Evolutionary conservation across 805 yeast genomes (phyloP).

Genomic region (Yamadazyma sp.): DNA sequence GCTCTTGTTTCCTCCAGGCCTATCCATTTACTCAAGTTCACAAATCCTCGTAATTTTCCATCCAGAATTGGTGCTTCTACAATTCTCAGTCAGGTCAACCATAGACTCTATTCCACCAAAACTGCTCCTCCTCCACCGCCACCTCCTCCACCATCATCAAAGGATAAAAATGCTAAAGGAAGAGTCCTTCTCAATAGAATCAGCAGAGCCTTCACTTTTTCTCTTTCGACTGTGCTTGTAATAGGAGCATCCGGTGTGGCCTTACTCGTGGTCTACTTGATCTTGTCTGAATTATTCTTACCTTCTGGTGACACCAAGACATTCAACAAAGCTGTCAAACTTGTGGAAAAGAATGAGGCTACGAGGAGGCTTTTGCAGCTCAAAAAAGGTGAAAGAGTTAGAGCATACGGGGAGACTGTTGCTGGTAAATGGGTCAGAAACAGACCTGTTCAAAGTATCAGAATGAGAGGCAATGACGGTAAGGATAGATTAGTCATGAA

Average conservation of each 20-base stretch:
- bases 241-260: conserved; percentile 70
- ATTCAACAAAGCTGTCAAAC: conserved; percentile 79
- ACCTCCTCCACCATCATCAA: conserved; percentile 38
- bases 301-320: conserved; percentile 92
- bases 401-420: conserved; percentile 77
- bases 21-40: too few relatives aligned
- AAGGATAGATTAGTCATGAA: conserved; percentile 80
- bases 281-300: conserved; percentile 75
- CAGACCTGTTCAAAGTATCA: conserved; percentile 73
- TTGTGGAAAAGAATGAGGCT: conserved; percentile 65
- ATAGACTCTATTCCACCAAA: conserved; percentile 19
- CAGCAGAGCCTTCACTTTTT: conserved; percentile 59
- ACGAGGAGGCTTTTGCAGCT: conserved; percentile 60
- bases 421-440: conserved; percentile 84
- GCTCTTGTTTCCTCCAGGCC: too few relatives aligned
- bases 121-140: conserved; percentile 36
- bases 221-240: conserved; percentile 60
- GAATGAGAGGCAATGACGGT: conserved; percentile 70
- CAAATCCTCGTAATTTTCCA: too few relatives aligned
- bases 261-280: conserved; percentile 65
- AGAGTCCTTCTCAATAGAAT: conserved; percentile 45
- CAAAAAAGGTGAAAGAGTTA: conserved; percentile 56
- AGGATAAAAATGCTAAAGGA: conserved; percentile 41
- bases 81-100: too few relatives aligned
- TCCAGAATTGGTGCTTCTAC: too few relatives aligned